A percentile compares a stretch with the other conserved stretches of the same genome.
Conservation (phyloP, 73 alveolate genomes). For the Paramecium sexaurelia region DNA sequence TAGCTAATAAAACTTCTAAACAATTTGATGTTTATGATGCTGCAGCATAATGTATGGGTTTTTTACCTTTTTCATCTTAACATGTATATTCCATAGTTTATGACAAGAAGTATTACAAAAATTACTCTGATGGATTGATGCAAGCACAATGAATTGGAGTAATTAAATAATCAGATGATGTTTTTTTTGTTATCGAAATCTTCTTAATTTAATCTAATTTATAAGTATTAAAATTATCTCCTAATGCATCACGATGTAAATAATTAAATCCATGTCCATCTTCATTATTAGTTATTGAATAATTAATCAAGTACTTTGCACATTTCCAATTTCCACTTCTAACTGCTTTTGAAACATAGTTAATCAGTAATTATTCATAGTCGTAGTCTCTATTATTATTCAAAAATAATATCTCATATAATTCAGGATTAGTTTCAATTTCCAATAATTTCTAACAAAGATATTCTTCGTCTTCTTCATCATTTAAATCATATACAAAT, state of each 20-base stretch:
- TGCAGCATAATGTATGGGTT: conserved; percentile 98
- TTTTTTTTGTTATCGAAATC: conserved; percentile 79
- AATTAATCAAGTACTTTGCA: conserved; percentile 78
- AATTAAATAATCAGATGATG: conserved; percentile 82
- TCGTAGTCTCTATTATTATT: conserved; percentile 67
- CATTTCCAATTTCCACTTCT: conserved; percentile 88
- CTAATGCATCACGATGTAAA: conserved; percentile 87
- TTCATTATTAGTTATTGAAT: conserved; percentile 65
- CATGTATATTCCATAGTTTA: conserved; percentile 75
- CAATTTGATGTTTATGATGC: conserved; percentile 87
- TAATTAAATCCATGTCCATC: conserved; percentile 90
- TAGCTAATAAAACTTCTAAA: conserved; percentile 79
- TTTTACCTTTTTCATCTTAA: conserved; percentile 85
- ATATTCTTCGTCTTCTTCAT: background rate
- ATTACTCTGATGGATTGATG: conserved; percentile 91
- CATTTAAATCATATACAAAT: conserved; percentile 83
- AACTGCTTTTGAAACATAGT: conserved; percentile 77
- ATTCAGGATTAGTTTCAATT: conserved; percentile 72
- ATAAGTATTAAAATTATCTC: background rate
- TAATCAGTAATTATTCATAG: conserved; percentile 50
- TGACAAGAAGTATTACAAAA: conserved; percentile 77
- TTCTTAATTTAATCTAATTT: background rate
- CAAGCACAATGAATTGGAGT: conserved; percentile 98
- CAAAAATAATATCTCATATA: conserved; percentile 74
- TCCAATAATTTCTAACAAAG: conserved; percentile 67